These are phyloP conservation scores for Boechera divaricarpa DNA, from an alignment of 345 rosid genomes.

Conservation along the genomic window DNA sequence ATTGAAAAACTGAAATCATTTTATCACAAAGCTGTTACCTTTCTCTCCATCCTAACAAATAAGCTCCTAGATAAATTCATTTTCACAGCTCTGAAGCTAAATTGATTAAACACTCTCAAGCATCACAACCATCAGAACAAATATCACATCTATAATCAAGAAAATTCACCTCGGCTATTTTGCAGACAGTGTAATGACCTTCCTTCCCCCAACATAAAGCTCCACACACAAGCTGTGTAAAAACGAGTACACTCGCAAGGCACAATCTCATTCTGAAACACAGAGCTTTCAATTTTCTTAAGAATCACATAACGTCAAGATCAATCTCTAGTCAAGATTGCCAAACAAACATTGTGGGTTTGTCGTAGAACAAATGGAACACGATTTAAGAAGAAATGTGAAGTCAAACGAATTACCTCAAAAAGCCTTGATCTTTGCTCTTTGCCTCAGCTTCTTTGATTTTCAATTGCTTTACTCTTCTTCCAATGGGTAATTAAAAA, in stretches of 20 bases:
- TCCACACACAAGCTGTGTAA: conserved; percentile 64
- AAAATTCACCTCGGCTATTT: conserved; percentile 70
- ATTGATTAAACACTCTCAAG: too few relatives aligned
- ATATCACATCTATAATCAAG: not conserved
- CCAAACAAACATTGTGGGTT: too few relatives aligned
- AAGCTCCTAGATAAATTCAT: not conserved
- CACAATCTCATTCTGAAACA: conserved; percentile 46
- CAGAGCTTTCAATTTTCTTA: not conserved
- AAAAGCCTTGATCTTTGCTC: conserved; percentile 10
- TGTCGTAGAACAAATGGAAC: not conserved
- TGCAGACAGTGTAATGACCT: conserved; percentile 82
- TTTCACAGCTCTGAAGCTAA: not conserved
- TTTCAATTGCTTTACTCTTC: not conserved
- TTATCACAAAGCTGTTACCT: not conserved
- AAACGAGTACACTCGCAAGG: conserved; percentile 47
- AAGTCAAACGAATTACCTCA: conserved; percentile 23
- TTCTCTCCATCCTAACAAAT: not conserved
- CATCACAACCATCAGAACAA: not conserved
- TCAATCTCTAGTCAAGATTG: not conserved
- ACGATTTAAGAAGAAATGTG: not conserved
- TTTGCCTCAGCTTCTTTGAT: conserved; percentile 1
- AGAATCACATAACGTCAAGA: not conserved
- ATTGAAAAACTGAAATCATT: not conserved
- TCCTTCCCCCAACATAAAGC: conserved; percentile 82
- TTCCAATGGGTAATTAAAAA: too few relatives aligned